A percentile compares a stretch with the other conserved stretches of the same genome.
Evolutionary conservation across 2,329 filamentous ascomycete genomes (phyloP).

Genomic region (Colletotrichum sp.): DNA sequence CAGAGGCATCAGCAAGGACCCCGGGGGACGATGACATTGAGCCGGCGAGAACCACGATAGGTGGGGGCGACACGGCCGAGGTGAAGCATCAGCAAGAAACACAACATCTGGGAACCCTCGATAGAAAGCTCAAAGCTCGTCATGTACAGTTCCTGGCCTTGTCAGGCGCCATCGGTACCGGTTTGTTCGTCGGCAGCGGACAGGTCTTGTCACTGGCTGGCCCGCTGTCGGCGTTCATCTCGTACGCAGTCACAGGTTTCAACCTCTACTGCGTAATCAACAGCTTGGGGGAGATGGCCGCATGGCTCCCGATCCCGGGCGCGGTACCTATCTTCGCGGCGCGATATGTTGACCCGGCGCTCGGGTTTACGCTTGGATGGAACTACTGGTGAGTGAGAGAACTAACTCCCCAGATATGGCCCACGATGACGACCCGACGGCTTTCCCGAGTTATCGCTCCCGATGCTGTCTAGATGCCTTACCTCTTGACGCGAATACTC

Average conservation of each 20-base stretch:
- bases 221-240: constrained; percentile 45
- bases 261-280: constrained; percentile 54
- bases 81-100: constrained; percentile 24
- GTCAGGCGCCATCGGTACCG: constrained; percentile 47
- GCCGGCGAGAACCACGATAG: background rate
- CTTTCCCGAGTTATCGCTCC: no score
- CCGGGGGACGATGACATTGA: background rate
- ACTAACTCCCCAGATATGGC: background rate
- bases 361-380: constrained; percentile 55
- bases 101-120: constrained; percentile 38
- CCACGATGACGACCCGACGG: no score
- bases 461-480: no score
- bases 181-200: constrained; percentile 49
- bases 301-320: constrained; percentile 65
- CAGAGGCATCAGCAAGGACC: background rate
- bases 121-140: constrained; percentile 43
- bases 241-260: constrained; percentile 48
- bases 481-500: no score
- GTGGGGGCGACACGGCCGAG: background rate
- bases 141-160: constrained; percentile 48
- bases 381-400: constrained; percentile 46
- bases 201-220: constrained; percentile 48
- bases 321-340: constrained; percentile 55
- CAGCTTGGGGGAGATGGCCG: constrained; percentile 63
- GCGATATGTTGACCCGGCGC: constrained; percentile 51